Conservation (phyloP, 495 filamentous ascomycete genomes). For the Aspergillus ellipticus region DNA sequence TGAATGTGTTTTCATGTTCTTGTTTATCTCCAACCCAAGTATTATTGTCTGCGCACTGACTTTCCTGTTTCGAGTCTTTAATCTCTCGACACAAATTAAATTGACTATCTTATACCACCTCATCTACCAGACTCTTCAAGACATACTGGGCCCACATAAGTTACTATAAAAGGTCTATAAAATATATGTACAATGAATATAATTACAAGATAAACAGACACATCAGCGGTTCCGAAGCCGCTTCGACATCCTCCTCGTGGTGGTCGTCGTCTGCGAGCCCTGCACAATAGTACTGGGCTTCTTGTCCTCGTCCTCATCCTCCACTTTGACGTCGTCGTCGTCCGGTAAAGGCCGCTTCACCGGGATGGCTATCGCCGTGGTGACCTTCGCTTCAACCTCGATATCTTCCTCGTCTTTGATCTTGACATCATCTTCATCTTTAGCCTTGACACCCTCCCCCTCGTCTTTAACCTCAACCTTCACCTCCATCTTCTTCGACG, state of each 20-base stretch:
- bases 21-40: too few relatives aligned
- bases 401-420: conserved; percentile 20
- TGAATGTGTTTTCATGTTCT: too few relatives aligned
- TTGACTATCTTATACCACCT: too few relatives aligned
- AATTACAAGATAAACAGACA: background rate
- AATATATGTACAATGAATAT: conserved; percentile 2
- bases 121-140: too few relatives aligned
- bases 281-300: conserved; percentile 18
- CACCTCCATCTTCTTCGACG: conserved; percentile 36
- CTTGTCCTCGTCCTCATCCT: conserved; percentile 24
- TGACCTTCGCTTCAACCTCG: conserved; percentile 21
- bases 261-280: conserved; percentile 28
- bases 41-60: too few relatives aligned
- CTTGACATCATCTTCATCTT: conserved; percentile 37
- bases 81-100: too few relatives aligned
- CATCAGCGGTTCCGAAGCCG: conserved; percentile 26
- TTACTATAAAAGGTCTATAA: too few relatives aligned
- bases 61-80: too few relatives aligned
- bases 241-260: conserved; percentile 36
- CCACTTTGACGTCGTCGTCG: conserved; percentile 20
- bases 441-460: conserved; percentile 27
- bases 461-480: conserved; percentile 46
- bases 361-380: conserved; percentile 21
- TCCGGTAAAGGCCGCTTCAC: conserved; percentile 27
- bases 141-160: background rate